Percentiles rank a stretch among this genome's conserved stretches.
Conservation (phyloP, 345 rosid species). For the Populus pruinosa region DNA sequence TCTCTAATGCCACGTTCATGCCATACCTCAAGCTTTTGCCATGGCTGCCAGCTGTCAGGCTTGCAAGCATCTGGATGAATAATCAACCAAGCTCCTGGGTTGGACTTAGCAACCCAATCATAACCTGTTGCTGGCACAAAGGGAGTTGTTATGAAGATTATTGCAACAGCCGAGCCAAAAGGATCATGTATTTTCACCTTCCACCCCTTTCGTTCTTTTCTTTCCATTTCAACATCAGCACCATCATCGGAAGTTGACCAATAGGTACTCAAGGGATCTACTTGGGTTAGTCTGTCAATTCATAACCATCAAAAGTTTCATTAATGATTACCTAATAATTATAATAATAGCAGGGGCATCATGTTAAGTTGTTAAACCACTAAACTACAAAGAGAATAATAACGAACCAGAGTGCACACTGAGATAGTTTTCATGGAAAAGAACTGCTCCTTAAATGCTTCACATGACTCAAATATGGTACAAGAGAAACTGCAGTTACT, state of each 20-base stretch:
- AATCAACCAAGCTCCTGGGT: slow-evolving; percentile 95
- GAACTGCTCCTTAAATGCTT: background rate
- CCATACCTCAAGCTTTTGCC: slow-evolving; percentile 98
- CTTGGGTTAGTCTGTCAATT: slow-evolving; percentile 58
- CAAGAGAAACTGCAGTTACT: too few relatives aligned
- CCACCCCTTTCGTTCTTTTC: slow-evolving; percentile 96
- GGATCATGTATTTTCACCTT: slow-evolving; percentile 97
- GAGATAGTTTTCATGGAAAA: background rate
- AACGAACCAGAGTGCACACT: background rate
- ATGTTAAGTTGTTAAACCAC: background rate
- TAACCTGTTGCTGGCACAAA: slow-evolving; percentile 93
- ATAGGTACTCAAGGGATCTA: slow-evolving; percentile 60
- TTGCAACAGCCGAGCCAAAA: slow-evolving; percentile 94
- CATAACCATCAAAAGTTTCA: slow-evolving; percentile 30
- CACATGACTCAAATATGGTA: background rate
- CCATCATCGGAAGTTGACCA: slow-evolving; percentile 57
- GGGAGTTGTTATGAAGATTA: slow-evolving; percentile 96
- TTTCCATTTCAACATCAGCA: slow-evolving; percentile 53
- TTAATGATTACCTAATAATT: slow-evolving; percentile 21
- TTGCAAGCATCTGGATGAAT: slow-evolving; percentile 75
- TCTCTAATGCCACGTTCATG: slow-evolving; percentile 92
- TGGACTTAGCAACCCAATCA: slow-evolving; percentile 97
- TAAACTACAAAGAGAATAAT: background rate
- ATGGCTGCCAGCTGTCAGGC: slow-evolving; percentile 93
- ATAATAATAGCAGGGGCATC: slow-evolving; percentile 7